phyloP scores from a whole-genome alignment of 345 rosid species.

The Pseudoturritis turrita region DNA sequence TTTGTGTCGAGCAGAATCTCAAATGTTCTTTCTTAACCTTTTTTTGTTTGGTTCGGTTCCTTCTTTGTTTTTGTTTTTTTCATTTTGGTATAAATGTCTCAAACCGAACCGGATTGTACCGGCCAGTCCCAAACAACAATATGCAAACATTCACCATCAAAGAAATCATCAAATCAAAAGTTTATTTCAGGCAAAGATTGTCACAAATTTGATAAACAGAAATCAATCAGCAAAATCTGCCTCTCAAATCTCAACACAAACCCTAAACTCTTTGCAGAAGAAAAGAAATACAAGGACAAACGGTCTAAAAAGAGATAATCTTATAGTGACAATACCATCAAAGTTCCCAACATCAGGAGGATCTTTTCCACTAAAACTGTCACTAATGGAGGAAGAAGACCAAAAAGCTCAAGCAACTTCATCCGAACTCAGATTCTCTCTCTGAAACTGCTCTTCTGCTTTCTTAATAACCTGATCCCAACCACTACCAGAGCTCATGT shows the following conservation, averaged over 20 bases:
- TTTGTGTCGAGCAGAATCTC: constrained; percentile 15
- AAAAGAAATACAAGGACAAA: neutral
- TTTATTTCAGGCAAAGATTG: neutral
- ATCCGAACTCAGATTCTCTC: constrained; percentile 26
- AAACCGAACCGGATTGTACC: constrained; percentile 3
- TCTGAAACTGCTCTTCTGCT: constrained; percentile 47
- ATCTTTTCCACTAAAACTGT: neutral
- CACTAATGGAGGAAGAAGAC: neutral
- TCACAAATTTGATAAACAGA: neutral
- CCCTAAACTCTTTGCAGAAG: neutral
- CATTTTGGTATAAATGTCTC: neutral
- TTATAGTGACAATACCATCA: neutral
- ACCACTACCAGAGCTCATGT: constrained; percentile 60
- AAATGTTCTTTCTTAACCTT: neutral
- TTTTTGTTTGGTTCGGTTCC: too few relatives aligned
- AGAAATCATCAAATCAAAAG: too few relatives aligned
- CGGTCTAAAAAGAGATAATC: neutral
- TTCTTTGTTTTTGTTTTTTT: too few relatives aligned
- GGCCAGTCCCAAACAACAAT: neutral
- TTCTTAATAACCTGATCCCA: constrained; percentile 73
- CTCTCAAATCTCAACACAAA: neutral
- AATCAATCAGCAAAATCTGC: neutral
- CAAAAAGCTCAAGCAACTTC: constrained; percentile 34
- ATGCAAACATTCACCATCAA: too few relatives aligned
- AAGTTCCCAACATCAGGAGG: neutral